phyloP scores from a whole-genome alignment of 2,329 filamentous ascomycete species.

The Monilinia fructigena region DNA sequence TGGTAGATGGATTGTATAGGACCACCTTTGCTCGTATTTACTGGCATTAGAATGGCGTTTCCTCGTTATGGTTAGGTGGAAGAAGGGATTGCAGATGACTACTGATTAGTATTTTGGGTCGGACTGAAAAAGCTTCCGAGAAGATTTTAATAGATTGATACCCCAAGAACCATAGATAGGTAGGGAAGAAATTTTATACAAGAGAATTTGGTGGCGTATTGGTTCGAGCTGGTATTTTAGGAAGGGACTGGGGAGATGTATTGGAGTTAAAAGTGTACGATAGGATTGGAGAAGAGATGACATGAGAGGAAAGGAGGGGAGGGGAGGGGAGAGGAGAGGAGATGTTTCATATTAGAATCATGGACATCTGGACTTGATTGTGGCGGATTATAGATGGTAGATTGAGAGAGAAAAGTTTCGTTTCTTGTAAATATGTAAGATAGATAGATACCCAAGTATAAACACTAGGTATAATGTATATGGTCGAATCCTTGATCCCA shows the following conservation, averaged over 20 bases:
- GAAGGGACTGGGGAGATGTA: neutral
- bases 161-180: neutral
- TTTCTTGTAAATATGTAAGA: neutral
- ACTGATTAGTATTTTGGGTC: neutral
- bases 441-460: too few relatives aligned
- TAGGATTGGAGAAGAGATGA: neutral
- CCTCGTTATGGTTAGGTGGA: neutral
- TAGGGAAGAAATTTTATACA: neutral
- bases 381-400: neutral
- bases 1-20: neutral
- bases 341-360: too few relatives aligned
- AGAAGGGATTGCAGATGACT: neutral
- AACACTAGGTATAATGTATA: too few relatives aligned
- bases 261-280: neutral
- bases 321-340: neutral
- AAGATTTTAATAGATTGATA: conserved; percentile 6
- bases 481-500: too few relatives aligned
- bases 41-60: neutral
- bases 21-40: neutral
- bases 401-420: neutral
- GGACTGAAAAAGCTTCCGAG: neutral
- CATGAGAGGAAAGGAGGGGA: neutral
- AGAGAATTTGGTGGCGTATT: neutral
- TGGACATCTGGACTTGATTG: neutral
- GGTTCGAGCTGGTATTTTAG: neutral